Evolutionary conservation across 345 rosid genomes (phyloP).

Genomic region (Hirschfeldia incana): DNA sequence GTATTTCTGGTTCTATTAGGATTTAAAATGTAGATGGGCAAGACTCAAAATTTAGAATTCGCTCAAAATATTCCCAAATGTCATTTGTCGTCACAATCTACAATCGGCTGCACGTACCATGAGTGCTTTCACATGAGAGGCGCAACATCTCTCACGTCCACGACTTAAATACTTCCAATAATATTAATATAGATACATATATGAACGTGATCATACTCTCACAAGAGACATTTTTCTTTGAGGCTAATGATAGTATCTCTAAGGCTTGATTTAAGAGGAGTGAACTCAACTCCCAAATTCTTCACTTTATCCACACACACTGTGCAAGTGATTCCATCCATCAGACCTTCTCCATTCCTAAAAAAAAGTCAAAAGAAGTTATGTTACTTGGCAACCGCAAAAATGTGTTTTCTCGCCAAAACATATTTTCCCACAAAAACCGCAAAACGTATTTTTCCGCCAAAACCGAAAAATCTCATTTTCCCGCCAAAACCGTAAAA

Average conservation of each 20-base stretch:
- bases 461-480: too few species aligned
- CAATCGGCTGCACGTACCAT: neutral
- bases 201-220: neutral
- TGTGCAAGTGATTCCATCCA: neutral
- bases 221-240: constrained; percentile 16
- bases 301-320: constrained; percentile 33
- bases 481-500: too few species aligned
- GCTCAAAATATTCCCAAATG: neutral
- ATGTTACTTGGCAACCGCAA: neutral
- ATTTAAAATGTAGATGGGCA: neutral
- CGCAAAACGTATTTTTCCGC: too few species aligned
- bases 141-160: neutral
- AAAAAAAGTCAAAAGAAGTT: neutral
- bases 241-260: constrained; percentile 29
- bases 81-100: neutral
- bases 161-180: neutral
- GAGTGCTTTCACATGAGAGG: neutral
- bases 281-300: constrained; percentile 20
- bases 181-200: neutral
- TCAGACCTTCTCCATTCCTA: constrained; percentile 16
- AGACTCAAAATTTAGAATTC: neutral
- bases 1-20: neutral
- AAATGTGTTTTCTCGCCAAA: too few species aligned
- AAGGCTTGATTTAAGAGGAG: constrained; percentile 14
- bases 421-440: too few species aligned